Conservation (phyloP, 805 yeast species). For the Myxozyma neotropica region DNA sequence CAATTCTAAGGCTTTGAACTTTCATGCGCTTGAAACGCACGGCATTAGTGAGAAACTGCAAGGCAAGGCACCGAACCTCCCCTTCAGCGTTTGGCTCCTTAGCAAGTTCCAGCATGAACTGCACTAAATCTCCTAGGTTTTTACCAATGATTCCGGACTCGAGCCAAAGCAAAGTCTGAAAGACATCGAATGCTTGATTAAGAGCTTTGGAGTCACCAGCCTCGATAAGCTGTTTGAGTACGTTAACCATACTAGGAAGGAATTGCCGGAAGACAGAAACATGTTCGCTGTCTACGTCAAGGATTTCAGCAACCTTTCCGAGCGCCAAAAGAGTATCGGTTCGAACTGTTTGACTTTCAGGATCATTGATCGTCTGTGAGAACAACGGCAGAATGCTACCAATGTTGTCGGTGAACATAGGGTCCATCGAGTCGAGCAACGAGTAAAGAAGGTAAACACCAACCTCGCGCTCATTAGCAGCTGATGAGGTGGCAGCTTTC, state of each 20-base stretch:
- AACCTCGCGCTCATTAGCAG: conserved; percentile 70
- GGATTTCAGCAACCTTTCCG: conserved; percentile 51
- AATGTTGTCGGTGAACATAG: conserved; percentile 58
- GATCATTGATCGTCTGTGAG: conserved; percentile 61
- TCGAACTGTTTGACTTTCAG: conserved; percentile 69
- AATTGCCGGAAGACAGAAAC: conserved; percentile 60
- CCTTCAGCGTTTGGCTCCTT: conserved; percentile 65
- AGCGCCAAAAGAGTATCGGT: conserved; percentile 81
- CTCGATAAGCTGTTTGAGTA: conserved; percentile 71
- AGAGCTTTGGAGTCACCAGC: conserved; percentile 73
- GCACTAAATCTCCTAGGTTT: conserved; percentile 65
- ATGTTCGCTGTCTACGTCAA: conserved; percentile 58
- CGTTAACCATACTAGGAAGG: conserved; percentile 79
- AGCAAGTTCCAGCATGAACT: conserved; percentile 68
- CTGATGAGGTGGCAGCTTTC: conserved; percentile 60
- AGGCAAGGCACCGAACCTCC: conserved; percentile 78
- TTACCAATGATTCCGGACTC: conserved; percentile 82
- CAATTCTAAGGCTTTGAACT: conserved; percentile 76
- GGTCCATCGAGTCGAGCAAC: conserved; percentile 69
- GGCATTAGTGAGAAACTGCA: conserved; percentile 79
- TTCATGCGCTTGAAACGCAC: conserved; percentile 80
- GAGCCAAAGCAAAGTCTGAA: conserved; percentile 74
- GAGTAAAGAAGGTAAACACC: conserved; percentile 79
- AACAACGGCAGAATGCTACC: conserved; percentile 73
- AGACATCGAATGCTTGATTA: conserved; percentile 75